Conservation (phyloP, 23 red algal species). For the Cyanidium caldarium region DNA sequence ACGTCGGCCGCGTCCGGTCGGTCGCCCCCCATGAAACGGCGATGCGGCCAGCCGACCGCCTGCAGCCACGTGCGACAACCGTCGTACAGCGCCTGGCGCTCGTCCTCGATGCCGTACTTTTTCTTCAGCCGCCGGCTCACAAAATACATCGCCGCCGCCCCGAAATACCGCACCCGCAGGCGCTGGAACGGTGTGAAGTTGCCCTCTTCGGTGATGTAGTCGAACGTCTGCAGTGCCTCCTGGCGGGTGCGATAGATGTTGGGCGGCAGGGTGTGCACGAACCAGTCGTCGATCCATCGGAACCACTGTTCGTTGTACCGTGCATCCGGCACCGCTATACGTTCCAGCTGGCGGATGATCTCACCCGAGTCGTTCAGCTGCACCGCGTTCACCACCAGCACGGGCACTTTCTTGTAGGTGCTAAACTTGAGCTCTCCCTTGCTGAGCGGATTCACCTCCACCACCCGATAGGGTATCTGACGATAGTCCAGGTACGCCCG, state of each 20-base stretch:
- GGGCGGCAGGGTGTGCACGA: slow-evolving; percentile 75
- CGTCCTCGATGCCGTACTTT: slow-evolving; percentile 88
- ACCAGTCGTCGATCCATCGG: slow-evolving; percentile 64
- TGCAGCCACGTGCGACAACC: slow-evolving; percentile 40
- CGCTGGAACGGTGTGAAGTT: slow-evolving; percentile 69
- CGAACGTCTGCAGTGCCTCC: slow-evolving; percentile 79
- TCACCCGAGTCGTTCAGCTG: slow-evolving; percentile 67
- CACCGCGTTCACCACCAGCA: slow-evolving; percentile 53
- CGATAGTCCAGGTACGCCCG: slow-evolving; percentile 89
- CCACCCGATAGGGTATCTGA: slow-evolving; percentile 53
- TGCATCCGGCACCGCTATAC: slow-evolving; percentile 6
- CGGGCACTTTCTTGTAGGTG: slow-evolving; percentile 75
- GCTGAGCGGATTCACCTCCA: slow-evolving; percentile 84
- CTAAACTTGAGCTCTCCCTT: slow-evolving; percentile 57
- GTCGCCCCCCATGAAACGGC: slow-evolving; percentile 33
- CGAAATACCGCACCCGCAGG: slow-evolving; percentile 51
- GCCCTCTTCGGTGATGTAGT: slow-evolving; percentile 57
- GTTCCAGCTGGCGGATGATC: slow-evolving; percentile 41
- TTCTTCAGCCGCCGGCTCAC: slow-evolving; percentile 77
- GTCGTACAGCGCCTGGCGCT: slow-evolving; percentile 37
- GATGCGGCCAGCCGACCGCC: slow-evolving; percentile 26
- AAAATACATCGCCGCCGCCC: slow-evolving; percentile 74
- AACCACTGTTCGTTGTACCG: slow-evolving; percentile 48
- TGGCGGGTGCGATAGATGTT: slow-evolving; percentile 77
- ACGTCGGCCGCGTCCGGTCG: slow-evolving; percentile 59